A percentile compares a stretch with the other conserved stretches of the same genome.
These are phyloP conservation scores for Pyrrhoderma noxium DNA, from an alignment of 1,284 basidiomycete species.

Conservation along the genomic window DNA sequence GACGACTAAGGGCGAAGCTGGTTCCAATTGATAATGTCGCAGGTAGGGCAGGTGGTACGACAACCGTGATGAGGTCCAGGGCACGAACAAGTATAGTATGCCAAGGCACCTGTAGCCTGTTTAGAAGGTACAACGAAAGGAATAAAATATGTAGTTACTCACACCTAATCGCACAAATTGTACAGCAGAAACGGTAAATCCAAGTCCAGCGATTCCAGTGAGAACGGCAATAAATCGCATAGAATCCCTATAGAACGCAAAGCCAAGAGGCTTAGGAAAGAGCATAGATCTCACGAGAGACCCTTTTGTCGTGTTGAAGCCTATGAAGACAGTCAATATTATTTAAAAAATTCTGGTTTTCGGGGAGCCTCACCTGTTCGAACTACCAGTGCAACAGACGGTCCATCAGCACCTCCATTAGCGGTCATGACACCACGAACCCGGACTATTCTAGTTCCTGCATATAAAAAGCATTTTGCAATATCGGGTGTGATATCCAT, in stretches of 20 bases:
- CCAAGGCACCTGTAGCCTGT: conserved; percentile 64
- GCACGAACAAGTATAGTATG: conserved; percentile 89
- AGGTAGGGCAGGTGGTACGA: conserved; percentile 95
- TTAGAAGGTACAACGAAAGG: too few relatives aligned
- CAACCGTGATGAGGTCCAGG: conserved; percentile 95
- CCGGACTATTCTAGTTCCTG: conserved; percentile 89
- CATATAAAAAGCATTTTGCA: conserved; percentile 84
- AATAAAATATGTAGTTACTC: conserved; percentile 26
- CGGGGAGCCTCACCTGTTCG: conserved; percentile 58
- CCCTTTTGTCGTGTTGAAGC: conserved; percentile 97
- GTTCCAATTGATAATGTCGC: conserved; percentile 98
- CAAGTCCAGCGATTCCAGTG: conserved; percentile 79
- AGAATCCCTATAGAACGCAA: conserved; percentile 97
- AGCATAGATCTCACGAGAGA: conserved; percentile 96
- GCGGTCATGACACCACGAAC: conserved; percentile 64
- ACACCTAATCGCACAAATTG: conserved; percentile 92
- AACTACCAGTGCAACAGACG: conserved; percentile 86
- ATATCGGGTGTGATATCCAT: conserved; percentile 66
- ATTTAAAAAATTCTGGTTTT: conserved; percentile 5
- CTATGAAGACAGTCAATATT: conserved; percentile 30
- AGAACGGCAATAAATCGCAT: conserved; percentile 95
- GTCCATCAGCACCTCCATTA: conserved; percentile 46
- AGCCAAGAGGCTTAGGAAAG: conserved; percentile 97
- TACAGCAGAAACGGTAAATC: conserved; percentile 83
- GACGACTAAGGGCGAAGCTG: conserved; percentile 86